Percentiles rank a stretch among this genome's conserved stretches.
phyloP scores from a whole-genome alignment of 495 filamentous ascomycete genomes.

The Penicillium lagena region DNA sequence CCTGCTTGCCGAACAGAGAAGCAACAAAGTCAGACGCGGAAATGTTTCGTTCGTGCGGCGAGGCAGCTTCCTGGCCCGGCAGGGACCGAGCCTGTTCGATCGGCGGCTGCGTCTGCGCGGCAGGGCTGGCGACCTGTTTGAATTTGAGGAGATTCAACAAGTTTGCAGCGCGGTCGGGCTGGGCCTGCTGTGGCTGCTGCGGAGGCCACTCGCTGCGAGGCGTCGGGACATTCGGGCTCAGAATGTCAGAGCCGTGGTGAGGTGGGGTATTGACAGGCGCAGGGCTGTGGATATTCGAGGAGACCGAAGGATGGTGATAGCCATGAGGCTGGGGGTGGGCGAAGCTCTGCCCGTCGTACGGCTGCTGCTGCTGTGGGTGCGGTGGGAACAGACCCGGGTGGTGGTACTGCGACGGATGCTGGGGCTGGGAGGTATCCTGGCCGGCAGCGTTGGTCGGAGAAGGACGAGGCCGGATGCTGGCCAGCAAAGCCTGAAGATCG shows the following conservation, averaged over 20 bases:
- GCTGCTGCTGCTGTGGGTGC: slow-evolving; percentile 28
- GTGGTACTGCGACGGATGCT: slow-evolving; percentile 25
- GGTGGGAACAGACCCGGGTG: slow-evolving; percentile 27
- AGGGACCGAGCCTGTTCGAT: slow-evolving; percentile 34
- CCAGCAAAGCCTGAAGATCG: slow-evolving; percentile 44
- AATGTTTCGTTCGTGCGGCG: slow-evolving; percentile 45
- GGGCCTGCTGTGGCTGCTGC: slow-evolving; percentile 26
- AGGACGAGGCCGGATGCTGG: slow-evolving; percentile 38
- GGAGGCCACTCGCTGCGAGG: slow-evolving; percentile 29
- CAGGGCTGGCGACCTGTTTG: slow-evolving; percentile 43
- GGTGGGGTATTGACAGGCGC: slow-evolving; percentile 38
- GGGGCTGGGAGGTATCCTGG: slow-evolving; percentile 26
- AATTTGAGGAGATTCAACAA: slow-evolving; percentile 87
- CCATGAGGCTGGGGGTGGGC: slow-evolving; percentile 29
- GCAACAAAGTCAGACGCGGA: slow-evolving; percentile 61
- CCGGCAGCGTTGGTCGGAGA: slow-evolving; percentile 28
- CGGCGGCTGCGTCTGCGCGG: slow-evolving; percentile 25
- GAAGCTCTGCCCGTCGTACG: slow-evolving; percentile 33
- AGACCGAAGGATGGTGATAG: slow-evolving; percentile 43
- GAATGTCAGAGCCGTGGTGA: slow-evolving; percentile 42
- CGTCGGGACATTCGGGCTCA: slow-evolving; percentile 41
- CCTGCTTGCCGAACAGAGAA: slow-evolving; percentile 43
- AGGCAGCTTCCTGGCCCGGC: slow-evolving; percentile 25
- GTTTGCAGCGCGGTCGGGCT: slow-evolving; percentile 58
- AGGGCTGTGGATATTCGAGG: slow-evolving; percentile 35